Evolutionary conservation across 805 yeast genomes (phyloP), one percentile per base, ranked within the genome.

Genomic region (Kluyveromyces dobzhanskii): DNA sequence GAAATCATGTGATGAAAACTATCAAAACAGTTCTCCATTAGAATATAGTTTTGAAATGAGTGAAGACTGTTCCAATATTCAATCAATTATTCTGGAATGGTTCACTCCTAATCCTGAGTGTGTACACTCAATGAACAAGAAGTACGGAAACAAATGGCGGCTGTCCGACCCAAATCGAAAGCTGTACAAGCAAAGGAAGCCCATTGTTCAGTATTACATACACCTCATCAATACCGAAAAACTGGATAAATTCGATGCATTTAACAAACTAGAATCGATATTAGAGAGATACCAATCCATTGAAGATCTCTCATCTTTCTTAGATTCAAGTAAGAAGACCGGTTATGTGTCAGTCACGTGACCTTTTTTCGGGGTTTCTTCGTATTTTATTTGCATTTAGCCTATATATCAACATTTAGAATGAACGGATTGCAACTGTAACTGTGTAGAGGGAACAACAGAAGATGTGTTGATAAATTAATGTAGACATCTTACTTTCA

Each of bases 21-120:
- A 6, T 21, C 23, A 32, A n/a, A 26, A 10, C 6, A 12, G 12
- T 17, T 4, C 11, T 24, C 7, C 11, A 8, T 12, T 9, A 27
- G 17, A 17, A 13, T 11, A 17, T 6, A 9, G 3, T 13, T 34
- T 24, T 8, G 32, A 35, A 11, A 40, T 57, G 42, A 43, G 50
- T 29, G 38, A 50, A 3, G 29, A 40, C 13, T 40, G 53, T 12
- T 39, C 42, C 28, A 35, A 49, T 11, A 49, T 57, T 13, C 57
- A 57, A 34, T 57, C 43, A 17, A 44, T 58, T 1, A 45, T 57
- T n/a, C 37, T 52, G 14, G 63, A 58, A 44, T 58, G 62, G 62
- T 58, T 57, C 29, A 54, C 60, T 8, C 63, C 63, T 17, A 57
- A 57, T 36, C 55, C 59, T 3, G 51, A 58, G 36, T 58, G 60